Evolutionary conservation across 2,329 filamentous ascomycete genomes (phyloP).

Genomic region (Malbranchea zuffiana): DNA sequence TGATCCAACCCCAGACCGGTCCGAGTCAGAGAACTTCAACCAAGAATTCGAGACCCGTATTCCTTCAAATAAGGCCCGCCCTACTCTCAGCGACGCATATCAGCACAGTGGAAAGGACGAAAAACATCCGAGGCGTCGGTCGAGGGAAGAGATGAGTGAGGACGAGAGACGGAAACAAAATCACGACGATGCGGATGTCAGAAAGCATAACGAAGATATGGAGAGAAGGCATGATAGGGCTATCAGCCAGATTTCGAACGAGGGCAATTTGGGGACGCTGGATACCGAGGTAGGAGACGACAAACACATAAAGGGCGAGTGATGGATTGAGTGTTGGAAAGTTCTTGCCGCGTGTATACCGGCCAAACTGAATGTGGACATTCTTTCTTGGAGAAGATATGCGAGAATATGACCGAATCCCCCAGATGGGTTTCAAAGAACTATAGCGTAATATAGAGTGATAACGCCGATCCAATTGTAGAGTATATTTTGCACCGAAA

Average conservation of each 20-base stretch:
- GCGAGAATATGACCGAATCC: too few relatives aligned
- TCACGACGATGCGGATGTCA: slow-evolving; percentile 10
- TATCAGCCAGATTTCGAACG: slow-evolving; percentile 11
- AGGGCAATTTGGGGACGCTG: slow-evolving; percentile 9
- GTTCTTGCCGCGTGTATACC: too few relatives aligned
- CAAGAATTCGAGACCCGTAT: slow-evolving; percentile 15
- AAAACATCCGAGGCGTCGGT: slow-evolving; percentile 13
- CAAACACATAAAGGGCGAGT: slow-evolving; percentile 10
- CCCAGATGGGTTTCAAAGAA: too few relatives aligned
- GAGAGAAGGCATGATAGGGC: slow-evolving; percentile 14
- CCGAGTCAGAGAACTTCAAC: slow-evolving; percentile 11
- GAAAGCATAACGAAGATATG: slow-evolving; percentile 16
- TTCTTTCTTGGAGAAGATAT: too few relatives aligned
- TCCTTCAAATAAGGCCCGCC: slow-evolving; percentile 15
- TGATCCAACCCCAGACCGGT: slow-evolving; percentile 9
- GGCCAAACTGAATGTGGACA: too few relatives aligned
- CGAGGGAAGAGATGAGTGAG: slow-evolving; percentile 11
- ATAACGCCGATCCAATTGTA: too few relatives aligned
- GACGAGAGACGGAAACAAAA: slow-evolving; percentile 11
- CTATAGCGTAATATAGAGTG: too few relatives aligned
- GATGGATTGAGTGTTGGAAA: too few relatives aligned
- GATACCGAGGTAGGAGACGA: slow-evolving; percentile 11
- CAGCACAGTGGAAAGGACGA: slow-evolving; percentile 14
- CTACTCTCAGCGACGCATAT: slow-evolving; percentile 14
- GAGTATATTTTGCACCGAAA: too few relatives aligned